phyloP scores from a whole-genome alignment of 176 grass and related monocot genomes.

The Hordeum vulgare region DNA sequence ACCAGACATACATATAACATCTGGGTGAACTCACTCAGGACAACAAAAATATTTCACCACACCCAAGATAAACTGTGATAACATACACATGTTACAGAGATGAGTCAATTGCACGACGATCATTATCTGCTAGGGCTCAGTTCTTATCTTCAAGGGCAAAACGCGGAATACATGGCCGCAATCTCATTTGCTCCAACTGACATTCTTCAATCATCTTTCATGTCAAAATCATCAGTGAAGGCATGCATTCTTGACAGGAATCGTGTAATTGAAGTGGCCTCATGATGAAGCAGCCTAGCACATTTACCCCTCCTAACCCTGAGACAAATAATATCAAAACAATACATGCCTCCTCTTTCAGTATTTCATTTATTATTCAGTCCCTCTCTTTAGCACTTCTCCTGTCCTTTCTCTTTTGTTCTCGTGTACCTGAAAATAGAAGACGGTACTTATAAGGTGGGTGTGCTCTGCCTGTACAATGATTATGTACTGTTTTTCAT shows the following conservation, averaged over 20 bases:
- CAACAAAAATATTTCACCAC: background rate
- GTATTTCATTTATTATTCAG: background rate
- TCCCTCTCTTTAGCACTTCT: slow-evolving; percentile 53
- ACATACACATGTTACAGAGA: background rate
- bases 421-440: slow-evolving; percentile 39
- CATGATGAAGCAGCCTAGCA: background rate
- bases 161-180: background rate
- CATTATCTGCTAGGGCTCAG: background rate
- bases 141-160: background rate
- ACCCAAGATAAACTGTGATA: background rate
- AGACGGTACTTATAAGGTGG: background rate
- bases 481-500: background rate
- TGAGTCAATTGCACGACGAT: background rate
- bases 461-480: background rate
- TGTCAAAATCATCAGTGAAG: background rate
- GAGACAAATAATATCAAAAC: background rate
- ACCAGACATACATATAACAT: background rate
- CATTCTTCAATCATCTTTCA: background rate
- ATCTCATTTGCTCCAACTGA: background rate
- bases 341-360: background rate
- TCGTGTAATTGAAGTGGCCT: background rate
- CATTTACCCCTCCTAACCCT: background rate
- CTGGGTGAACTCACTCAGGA: background rate
- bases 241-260: background rate
- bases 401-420: slow-evolving; percentile 60